Evolutionary conservation across 179 eudicot species (phyloP).

Genomic region (Actinidia arguta): DNA sequence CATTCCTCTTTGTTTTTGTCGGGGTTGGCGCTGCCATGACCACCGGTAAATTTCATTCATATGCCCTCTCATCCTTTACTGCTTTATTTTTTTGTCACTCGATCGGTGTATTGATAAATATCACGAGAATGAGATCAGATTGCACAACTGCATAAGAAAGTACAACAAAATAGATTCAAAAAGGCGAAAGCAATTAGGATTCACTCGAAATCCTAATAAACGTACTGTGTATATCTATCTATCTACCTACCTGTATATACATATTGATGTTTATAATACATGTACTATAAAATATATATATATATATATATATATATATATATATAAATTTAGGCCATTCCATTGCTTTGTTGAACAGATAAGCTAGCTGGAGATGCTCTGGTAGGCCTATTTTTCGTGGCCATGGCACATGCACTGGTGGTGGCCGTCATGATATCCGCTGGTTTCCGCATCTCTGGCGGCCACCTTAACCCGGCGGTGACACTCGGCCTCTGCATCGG

Average conservation of each 20-base stretch:
- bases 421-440: slow-evolving; percentile 89
- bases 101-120: too few relatives aligned
- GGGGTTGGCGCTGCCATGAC: slow-evolving; percentile 91
- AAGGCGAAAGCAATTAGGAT: too few relatives aligned
- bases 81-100: background rate
- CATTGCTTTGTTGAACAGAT: slow-evolving; percentile 32
- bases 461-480: slow-evolving; percentile 92
- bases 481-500: slow-evolving; percentile 78
- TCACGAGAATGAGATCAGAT: background rate
- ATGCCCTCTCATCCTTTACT: background rate
- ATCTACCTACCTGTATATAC: too few relatives aligned
- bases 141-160: too few relatives aligned
- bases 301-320: background rate
- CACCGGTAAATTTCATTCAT: slow-evolving; percentile 46
- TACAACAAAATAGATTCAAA: background rate
- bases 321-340: background rate
- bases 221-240: too few relatives aligned
- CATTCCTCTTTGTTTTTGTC: slow-evolving; percentile 85
- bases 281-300: background rate
- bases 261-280: background rate
- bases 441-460: slow-evolving; percentile 83
- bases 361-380: slow-evolving; percentile 54
- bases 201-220: too few relatives aligned
- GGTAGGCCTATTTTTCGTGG: slow-evolving; percentile 78
- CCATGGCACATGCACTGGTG: slow-evolving; percentile 77